Conservation (phyloP, 805 yeast genomes). For the Yamadazyma scolyti region DNA sequence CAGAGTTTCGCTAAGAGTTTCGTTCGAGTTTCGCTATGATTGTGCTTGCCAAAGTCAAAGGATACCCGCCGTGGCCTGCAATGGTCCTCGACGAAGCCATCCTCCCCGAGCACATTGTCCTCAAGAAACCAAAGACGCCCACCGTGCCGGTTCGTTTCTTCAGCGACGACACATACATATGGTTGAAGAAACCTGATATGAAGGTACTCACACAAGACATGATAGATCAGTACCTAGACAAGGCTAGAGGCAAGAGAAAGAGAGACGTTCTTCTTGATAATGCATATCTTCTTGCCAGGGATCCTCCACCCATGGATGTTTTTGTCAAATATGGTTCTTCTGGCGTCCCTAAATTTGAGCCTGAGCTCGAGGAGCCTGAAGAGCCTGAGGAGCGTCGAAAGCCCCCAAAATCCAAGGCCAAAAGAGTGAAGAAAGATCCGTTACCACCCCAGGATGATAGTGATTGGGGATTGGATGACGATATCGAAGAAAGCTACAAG, state of each 20-base stretch:
- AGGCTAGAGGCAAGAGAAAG: conserved; percentile 22
- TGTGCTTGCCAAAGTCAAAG: conserved; percentile 76
- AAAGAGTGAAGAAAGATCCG: too few relatives aligned
- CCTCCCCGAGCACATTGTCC: conserved; percentile 54
- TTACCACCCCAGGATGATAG: conserved; percentile 17
- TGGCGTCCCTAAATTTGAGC: conserved; percentile 43
- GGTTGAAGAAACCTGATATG: conserved; percentile 57
- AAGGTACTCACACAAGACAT: conserved; percentile 39
- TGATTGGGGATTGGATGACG: conserved; percentile 45
- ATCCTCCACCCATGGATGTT: conserved; percentile 40
- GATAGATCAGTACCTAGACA: conserved; percentile 37
- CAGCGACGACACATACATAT: conserved; percentile 68
- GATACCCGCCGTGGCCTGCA: conserved; percentile 91
- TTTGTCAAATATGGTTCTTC: conserved; percentile 39
- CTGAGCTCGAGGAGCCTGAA: conserved; percentile 17
- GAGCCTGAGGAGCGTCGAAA: conserved; percentile 9
- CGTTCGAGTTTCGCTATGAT: too few relatives aligned
- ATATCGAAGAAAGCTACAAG: conserved; percentile 18
- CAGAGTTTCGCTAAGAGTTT: too few relatives aligned
- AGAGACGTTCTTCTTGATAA: conserved; percentile 42
- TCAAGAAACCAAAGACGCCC: conserved; percentile 45
- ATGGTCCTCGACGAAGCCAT: conserved; percentile 62
- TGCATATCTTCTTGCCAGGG: conserved; percentile 53
- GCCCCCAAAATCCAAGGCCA: conserved; percentile 8
- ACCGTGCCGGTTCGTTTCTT: conserved; percentile 61